Base-by-base conservation (phyloP, 2,329 filamentous ascomycete genomes). In the Ophiognomonia clavigignenti-juglandacearum region DNA sequence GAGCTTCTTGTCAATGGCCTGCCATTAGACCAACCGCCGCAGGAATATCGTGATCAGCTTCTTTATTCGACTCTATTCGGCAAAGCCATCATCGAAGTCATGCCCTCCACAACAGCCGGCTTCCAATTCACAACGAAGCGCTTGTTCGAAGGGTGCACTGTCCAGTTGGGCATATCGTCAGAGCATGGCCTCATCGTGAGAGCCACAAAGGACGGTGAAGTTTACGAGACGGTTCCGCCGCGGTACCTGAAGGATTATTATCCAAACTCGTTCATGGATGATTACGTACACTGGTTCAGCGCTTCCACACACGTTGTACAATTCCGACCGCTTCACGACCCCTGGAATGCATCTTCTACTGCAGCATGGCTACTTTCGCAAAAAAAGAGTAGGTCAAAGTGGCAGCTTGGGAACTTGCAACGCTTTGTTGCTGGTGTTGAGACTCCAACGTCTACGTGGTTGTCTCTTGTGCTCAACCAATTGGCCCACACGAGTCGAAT, bases 1-100 rank as follows among this genome's bases (percentile, higher is more conserved):
- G 64, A 72, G 22, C 59, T 84, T 0, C 63, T 80, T 0, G 67
- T 82, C 1, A 66, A 80, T 47, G 77, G 78, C 0, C 35, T 62
- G 1, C 77, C 74, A 0, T 53, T 80, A 0, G 57, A 66, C 4
- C 66, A 71, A 2, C 62, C 82, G 0, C 78, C 78, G 0, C 3
- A 8, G 0, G 50, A 67, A 0, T 82, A 76, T 40, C 62, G 70
- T 26, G 7, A 11, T 0, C 64, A 77, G 42, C 7, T 53, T 0
- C 60, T 59, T 0, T 82, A 75, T 51, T 10, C 11, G 0, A 53
- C 56, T 0, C 55, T 82, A 0, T 80, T 82, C 56, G 68, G 70
- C 1, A 45, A 55, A 5, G 57, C 60, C 0, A 39, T 60, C 0
- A 39, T 79, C 3, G 69, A 77, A 7, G 69, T 77, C 2, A 63